These are phyloP conservation scores for Scleromitrula shiraiana DNA, from an alignment of 2,329 filamentous ascomycete species.

Conservation along the genomic window DNA sequence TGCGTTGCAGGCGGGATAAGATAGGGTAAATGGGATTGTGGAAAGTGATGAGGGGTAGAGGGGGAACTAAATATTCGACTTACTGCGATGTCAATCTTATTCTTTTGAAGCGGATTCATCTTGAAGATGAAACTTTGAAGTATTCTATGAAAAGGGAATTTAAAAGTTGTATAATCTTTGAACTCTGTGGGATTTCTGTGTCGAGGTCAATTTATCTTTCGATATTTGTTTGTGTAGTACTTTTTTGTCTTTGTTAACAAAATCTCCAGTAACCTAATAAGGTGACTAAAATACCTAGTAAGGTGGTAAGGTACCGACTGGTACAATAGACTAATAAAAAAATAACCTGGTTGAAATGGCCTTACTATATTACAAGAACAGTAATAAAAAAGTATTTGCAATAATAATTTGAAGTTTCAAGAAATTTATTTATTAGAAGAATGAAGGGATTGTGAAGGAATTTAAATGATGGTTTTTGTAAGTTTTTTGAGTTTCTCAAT, in stretches of 20 bases:
- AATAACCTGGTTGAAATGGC: background rate
- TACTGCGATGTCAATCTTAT: conserved; percentile 95
- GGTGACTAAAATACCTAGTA: no score
- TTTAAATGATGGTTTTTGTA: background rate
- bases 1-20: conserved; percentile 14
- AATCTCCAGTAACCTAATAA: no score
- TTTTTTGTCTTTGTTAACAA: background rate
- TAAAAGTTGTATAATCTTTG: background rate
- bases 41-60: background rate
- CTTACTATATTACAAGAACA: background rate
- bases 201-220: background rate
- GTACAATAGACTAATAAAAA: background rate
- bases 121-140: conserved; percentile 24
- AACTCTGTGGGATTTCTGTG: background rate
- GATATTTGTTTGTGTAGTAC: background rate
- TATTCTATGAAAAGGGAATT: background rate
- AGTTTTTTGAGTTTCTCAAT: no score
- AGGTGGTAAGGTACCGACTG: no score
- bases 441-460: background rate
- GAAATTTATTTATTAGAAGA: background rate
- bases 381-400: background rate
- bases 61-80: conserved; percentile 34
- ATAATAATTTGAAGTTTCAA: background rate
- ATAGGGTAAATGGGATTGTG: background rate
- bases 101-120: conserved; percentile 97